A percentile compares a stretch with the other conserved stretches of the same genome.
Evolutionary conservation across 192 early-diverging fungal genomes (phyloP).

Genomic region (Backusella sp.): DNA sequence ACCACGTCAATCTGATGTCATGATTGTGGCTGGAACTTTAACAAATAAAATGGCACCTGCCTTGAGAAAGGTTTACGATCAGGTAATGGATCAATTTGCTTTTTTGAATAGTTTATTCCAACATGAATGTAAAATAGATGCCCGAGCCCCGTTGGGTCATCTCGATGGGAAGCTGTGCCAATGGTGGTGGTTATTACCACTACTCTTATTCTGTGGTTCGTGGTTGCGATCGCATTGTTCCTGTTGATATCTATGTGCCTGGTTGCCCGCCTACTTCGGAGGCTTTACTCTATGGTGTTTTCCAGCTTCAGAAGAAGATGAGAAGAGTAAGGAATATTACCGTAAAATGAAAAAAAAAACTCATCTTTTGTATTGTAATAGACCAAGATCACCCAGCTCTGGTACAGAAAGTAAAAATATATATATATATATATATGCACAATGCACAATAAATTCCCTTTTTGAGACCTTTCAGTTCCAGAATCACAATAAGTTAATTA

Average conservation of each 20-base stretch:
- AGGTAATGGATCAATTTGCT: constrained; percentile 28
- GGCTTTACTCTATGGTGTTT: constrained; percentile 91
- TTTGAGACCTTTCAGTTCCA: no score
- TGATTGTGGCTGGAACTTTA: constrained; percentile 98
- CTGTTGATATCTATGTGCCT: constrained; percentile 94
- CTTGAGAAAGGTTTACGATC: constrained; percentile 62
- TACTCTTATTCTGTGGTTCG: constrained; percentile 96
- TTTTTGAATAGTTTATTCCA: neutral
- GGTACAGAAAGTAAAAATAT: constrained; percentile 73
- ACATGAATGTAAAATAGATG: constrained; percentile 51
- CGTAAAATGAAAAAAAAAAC: neutral
- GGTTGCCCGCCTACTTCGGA: constrained; percentile 98
- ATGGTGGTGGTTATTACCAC: constrained; percentile 98
- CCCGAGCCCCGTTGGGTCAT: constrained; percentile 98
- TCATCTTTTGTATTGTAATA: neutral
- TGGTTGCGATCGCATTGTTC: constrained; percentile 95
- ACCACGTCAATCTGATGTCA: constrained; percentile 96
- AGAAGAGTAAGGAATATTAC: constrained; percentile 51
- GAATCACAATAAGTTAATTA: no score
- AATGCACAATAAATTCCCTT: no score
- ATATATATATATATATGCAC: no score
- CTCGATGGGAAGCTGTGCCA: constrained; percentile 96
- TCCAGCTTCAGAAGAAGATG: constrained; percentile 99
- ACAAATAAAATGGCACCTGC: constrained; percentile 99
- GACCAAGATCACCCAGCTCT: constrained; percentile 66